These are phyloP conservation scores for Cytospora piceae DNA, from an alignment of 2,329 filamentous ascomycete species.

Conservation along the genomic window DNA sequence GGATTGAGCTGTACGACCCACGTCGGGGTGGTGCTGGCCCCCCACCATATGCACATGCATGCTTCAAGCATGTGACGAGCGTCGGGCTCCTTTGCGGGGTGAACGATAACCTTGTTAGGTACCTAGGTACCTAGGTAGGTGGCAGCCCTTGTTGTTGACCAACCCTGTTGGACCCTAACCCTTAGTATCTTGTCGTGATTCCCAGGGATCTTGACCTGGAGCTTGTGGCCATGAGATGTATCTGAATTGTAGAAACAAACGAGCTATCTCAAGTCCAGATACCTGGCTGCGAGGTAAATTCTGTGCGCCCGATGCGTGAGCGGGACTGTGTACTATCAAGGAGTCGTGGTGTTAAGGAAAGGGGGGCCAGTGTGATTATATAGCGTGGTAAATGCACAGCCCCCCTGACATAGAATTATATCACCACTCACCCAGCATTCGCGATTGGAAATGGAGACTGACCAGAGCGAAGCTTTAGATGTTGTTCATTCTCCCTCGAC, in stretches of 20 bases:
- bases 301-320: too few relatives aligned
- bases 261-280: not conserved
- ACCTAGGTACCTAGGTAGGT: not conserved
- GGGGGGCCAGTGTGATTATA: too few relatives aligned
- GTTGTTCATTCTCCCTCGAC: too few relatives aligned
- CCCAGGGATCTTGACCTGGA: not conserved
- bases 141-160: too few relatives aligned
- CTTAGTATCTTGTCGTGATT: not conserved
- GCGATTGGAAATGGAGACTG: too few relatives aligned
- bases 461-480: too few relatives aligned
- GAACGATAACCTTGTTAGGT: not conserved
- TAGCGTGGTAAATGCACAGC: too few relatives aligned
- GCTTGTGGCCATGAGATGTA: not conserved
- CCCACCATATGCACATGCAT: not conserved
- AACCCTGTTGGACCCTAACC: not conserved
- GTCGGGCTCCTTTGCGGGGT: not conserved
- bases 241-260: not conserved
- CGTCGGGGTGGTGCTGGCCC: too few relatives aligned
- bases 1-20: not conserved
- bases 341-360: too few relatives aligned
- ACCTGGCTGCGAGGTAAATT: not conserved
- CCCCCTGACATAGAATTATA: too few relatives aligned
- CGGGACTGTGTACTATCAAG: too few relatives aligned
- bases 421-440: too few relatives aligned
- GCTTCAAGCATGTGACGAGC: not conserved